These are phyloP conservation scores for Babesia sp. DNA, from an alignment of 169 alveolate genomes.

Conservation along the genomic window DNA sequence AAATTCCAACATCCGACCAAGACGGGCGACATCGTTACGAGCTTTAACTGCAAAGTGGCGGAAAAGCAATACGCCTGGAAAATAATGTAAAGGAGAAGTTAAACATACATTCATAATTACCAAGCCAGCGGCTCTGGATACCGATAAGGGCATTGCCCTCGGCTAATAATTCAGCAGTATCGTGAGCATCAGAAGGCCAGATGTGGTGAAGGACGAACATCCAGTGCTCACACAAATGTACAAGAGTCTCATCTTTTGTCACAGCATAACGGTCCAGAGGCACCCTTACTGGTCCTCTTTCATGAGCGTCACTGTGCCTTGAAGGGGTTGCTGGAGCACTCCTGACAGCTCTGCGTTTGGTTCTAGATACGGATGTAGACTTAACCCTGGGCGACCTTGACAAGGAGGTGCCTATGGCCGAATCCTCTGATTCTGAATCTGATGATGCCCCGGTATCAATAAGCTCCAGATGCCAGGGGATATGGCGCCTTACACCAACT, in stretches of 20 bases:
- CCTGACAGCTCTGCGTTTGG: neutral
- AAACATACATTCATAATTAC: conserved; percentile 50
- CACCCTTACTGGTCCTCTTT: neutral
- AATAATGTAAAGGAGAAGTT: too few relatives aligned
- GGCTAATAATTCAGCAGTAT: neutral
- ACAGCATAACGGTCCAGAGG: conserved; percentile 33
- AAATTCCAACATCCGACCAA: conserved; percentile 12
- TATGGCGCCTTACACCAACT: neutral
- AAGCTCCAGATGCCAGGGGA: conserved; percentile 38
- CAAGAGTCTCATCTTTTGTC: conserved; percentile 10
- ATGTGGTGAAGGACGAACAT: neutral
- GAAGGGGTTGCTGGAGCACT: neutral
- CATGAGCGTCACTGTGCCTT: neutral
- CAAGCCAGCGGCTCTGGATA: conserved; percentile 11
- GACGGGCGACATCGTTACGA: neutral
- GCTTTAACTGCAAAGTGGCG: conserved; percentile 1
- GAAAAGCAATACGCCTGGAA: conserved; percentile 37
- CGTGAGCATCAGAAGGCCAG: neutral
- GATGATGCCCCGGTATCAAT: conserved; percentile 35
- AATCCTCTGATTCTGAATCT: conserved; percentile 9
- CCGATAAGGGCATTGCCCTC: conserved; percentile 34
- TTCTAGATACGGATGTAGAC: neutral
- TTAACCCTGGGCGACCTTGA: neutral
- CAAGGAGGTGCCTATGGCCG: neutral
- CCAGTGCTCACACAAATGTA: conserved; percentile 19